A percentile compares a stretch with the other conserved stretches of the same genome.
These are phyloP conservation scores for Pseudoturritis turrita DNA, from an alignment of 345 rosid genomes.

Conservation along the genomic window DNA sequence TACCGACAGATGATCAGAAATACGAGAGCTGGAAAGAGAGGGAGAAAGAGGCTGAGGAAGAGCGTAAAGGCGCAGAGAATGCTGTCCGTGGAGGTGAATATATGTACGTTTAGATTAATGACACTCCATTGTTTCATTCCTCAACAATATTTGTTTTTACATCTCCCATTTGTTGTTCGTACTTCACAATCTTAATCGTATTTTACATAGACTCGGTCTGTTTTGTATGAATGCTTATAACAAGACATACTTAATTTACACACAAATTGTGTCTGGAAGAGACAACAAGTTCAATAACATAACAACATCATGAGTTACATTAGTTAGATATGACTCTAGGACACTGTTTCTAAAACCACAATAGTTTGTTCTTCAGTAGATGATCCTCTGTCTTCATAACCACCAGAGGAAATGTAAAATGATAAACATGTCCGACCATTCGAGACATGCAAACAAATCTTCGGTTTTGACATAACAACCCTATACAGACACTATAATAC, in stretches of 20 bases:
- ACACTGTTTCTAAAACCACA: not conserved
- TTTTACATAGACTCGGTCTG: not conserved
- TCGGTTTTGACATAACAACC: constrained; percentile 14
- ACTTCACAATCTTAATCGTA: not conserved
- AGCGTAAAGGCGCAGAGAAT: constrained; percentile 86
- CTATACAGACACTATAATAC: constrained; percentile 14
- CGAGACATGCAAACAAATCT: constrained; percentile 8
- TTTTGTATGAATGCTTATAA: not conserved
- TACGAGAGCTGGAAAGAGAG: constrained; percentile 94
- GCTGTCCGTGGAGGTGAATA: constrained; percentile 90
- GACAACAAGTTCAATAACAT: not conserved
- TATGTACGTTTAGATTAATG: constrained; percentile 63
- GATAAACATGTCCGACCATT: not conserved
- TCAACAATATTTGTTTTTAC: not conserved
- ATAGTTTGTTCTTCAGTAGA: not conserved
- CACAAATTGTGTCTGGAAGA: not conserved
- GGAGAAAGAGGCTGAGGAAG: constrained; percentile 90
- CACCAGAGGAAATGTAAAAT: not conserved
- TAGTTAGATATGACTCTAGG: not conserved
- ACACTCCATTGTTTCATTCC: not conserved
- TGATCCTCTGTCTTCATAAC: not conserved
- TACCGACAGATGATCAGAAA: constrained; percentile 81
- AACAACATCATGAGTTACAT: constrained; percentile 2
- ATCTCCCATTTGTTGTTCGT: not conserved
- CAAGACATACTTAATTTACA: not conserved